Percentiles rank a stretch among this genome's conserved stretches.
Conservation (phyloP, 257 asterid genomes). For the Nicotiana attenuata region DNA sequence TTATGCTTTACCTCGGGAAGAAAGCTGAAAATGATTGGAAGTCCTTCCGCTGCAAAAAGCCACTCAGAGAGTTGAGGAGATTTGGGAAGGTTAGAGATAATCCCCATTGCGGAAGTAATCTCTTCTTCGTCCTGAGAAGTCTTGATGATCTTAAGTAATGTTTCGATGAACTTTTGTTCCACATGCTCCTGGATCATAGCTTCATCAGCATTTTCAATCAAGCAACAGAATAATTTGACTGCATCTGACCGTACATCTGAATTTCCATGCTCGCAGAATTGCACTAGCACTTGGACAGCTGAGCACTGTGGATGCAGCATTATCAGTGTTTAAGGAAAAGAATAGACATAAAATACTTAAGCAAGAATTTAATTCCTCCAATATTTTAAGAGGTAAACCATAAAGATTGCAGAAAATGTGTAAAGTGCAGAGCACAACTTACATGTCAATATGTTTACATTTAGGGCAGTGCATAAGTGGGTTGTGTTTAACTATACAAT, state of each 20-base stretch:
- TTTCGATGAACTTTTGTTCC: slow-evolving; percentile 33
- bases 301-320: slow-evolving; percentile 39
- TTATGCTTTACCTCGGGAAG: slow-evolving; percentile 23
- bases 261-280: slow-evolving; percentile 35
- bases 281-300: slow-evolving; percentile 39
- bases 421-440: background rate
- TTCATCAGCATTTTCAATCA: slow-evolving; percentile 36
- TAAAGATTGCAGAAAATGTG: background rate
- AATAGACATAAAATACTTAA: background rate
- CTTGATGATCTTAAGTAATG: slow-evolving; percentile 35
- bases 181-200: slow-evolving; percentile 27
- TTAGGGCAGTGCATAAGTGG: background rate
- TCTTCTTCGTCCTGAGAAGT: slow-evolving; percentile 42
- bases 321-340: background rate
- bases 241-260: slow-evolving; percentile 41
- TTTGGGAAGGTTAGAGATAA: slow-evolving; percentile 43
- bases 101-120: slow-evolving; percentile 45
- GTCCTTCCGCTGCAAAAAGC: slow-evolving; percentile 44
- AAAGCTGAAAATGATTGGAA: slow-evolving; percentile 22
- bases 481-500: background rate
- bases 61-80: slow-evolving; percentile 37
- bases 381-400: background rate
- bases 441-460: background rate
- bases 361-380: background rate
- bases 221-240: slow-evolving; percentile 38